phyloP scores from a whole-genome alignment of 768 basidiomycete genomes.

The Leccinellum luteum region DNA sequence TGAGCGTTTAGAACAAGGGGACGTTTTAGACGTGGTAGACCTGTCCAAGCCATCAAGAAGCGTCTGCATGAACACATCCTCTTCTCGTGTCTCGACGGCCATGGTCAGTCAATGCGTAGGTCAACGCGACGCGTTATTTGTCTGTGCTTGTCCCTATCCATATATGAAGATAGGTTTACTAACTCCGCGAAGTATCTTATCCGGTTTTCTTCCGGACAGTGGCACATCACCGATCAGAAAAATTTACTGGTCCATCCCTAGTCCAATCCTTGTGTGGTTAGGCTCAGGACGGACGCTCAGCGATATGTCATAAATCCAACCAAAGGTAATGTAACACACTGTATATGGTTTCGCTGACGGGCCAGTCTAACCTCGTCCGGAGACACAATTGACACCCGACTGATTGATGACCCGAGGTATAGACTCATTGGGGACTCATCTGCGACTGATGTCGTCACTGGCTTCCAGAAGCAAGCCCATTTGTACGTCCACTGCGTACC shows the following conservation, averaged over 20 bases:
- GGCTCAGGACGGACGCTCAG: neutral
- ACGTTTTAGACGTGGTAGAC: slow-evolving; percentile 42
- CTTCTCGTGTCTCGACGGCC: slow-evolving; percentile 42
- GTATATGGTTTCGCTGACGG: neutral
- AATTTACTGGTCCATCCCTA: neutral
- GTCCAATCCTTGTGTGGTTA: neutral
- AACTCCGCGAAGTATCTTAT: slow-evolving; percentile 15
- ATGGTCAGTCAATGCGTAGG: slow-evolving; percentile 21
- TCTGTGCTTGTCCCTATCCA: slow-evolving; percentile 1
- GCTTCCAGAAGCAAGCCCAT: neutral
- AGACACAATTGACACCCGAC: no score
- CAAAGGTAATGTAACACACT: neutral
- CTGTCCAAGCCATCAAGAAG: slow-evolving; percentile 53
- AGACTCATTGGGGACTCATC: neutral
- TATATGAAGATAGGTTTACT: neutral
- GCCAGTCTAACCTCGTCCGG: no score
- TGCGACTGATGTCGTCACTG: neutral
- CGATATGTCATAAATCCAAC: neutral
- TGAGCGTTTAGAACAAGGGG: slow-evolving; percentile 24
- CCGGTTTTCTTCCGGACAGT: slow-evolving; percentile 3
- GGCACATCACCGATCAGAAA: neutral
- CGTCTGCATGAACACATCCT: slow-evolving; percentile 56
- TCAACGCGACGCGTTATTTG: slow-evolving; percentile 29
- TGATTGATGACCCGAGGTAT: no score
- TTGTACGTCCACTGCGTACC: neutral